Percentiles rank a stretch among this genome's conserved stretches.
These are phyloP conservation scores for Pseudozyma hubeiensis DNA, from an alignment of 1,284 basidiomycete genomes.

Conservation along the genomic window DNA sequence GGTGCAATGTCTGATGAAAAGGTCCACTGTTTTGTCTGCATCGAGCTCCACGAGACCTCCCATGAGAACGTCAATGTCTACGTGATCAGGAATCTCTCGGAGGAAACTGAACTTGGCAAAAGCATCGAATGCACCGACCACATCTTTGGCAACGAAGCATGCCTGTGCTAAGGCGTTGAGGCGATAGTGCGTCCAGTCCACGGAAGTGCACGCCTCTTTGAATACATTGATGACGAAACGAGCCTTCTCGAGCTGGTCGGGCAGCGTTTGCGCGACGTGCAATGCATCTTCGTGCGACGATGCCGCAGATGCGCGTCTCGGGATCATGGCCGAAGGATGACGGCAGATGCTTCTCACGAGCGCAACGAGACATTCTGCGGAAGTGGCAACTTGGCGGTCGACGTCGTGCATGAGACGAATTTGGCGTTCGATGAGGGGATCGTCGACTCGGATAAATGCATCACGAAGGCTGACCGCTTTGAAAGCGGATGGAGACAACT, in stretches of 20 bases:
- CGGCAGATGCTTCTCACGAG: constrained; percentile 28
- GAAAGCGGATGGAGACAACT: neutral
- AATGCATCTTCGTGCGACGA: neutral
- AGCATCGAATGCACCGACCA: constrained; percentile 36
- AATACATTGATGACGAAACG: constrained; percentile 34
- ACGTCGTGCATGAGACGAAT: constrained; percentile 30
- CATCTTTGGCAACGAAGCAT: constrained; percentile 34
- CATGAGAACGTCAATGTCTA: constrained; percentile 38
- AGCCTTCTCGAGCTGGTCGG: constrained; percentile 21
- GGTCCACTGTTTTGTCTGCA: constrained; percentile 34
- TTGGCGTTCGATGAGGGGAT: constrained; percentile 39
- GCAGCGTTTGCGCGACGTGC: neutral
- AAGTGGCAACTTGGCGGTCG: constrained; percentile 13
- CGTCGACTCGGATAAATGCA: constrained; percentile 3
- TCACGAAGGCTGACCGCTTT: constrained; percentile 4
- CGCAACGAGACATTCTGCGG: constrained; percentile 13
- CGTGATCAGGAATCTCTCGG: constrained; percentile 31
- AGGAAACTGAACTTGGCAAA: constrained; percentile 30
- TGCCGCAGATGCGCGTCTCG: neutral
- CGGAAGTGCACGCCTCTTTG: constrained; percentile 14
- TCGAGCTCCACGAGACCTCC: constrained; percentile 34
- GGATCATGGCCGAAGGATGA: neutral
- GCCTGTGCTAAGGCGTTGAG: constrained; percentile 33
- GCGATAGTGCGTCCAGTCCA: constrained; percentile 45
- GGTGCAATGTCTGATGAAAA: constrained; percentile 38